Conservation (phyloP, 257 asterid genomes). For the Ajuga chamaepitys region DNA sequence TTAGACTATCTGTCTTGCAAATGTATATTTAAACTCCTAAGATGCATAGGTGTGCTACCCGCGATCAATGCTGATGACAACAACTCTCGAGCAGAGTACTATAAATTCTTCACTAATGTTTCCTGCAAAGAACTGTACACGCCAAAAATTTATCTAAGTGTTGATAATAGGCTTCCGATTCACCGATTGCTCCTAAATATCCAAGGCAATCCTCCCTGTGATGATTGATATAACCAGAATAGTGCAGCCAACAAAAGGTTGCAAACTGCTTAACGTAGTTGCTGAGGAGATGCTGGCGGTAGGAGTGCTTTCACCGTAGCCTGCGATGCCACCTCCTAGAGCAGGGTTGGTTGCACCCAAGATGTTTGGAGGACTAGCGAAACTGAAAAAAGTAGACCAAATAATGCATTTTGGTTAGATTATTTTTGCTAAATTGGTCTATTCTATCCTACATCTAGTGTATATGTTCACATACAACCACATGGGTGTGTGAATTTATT, state of each 20-base stretch:
- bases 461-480: too few species aligned
- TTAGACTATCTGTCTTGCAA: neutral
- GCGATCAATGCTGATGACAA: neutral
- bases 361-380: constrained; percentile 40
- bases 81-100: neutral
- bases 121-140: constrained; percentile 35
- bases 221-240: constrained; percentile 23
- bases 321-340: constrained; percentile 35
- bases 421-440: neutral
- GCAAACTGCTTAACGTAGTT: constrained; percentile 31
- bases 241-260: constrained; percentile 39
- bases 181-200: constrained; percentile 5
- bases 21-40: constrained; percentile 4
- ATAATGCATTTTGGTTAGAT: constrained; percentile 1
- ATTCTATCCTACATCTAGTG: too few species aligned
- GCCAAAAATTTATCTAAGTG: constrained; percentile 26
- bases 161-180: constrained; percentile 15
- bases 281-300: constrained; percentile 20
- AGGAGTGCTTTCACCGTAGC: constrained; percentile 46
- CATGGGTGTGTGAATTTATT: too few species aligned
- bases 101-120: constrained; percentile 10
- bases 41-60: neutral
- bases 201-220: constrained; percentile 26
- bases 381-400: constrained; percentile 28
- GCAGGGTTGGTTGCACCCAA: constrained; percentile 42